These are phyloP conservation scores for Parachlorella kessleri DNA, from an alignment of 139 green algal species.

Conservation along the genomic window DNA sequence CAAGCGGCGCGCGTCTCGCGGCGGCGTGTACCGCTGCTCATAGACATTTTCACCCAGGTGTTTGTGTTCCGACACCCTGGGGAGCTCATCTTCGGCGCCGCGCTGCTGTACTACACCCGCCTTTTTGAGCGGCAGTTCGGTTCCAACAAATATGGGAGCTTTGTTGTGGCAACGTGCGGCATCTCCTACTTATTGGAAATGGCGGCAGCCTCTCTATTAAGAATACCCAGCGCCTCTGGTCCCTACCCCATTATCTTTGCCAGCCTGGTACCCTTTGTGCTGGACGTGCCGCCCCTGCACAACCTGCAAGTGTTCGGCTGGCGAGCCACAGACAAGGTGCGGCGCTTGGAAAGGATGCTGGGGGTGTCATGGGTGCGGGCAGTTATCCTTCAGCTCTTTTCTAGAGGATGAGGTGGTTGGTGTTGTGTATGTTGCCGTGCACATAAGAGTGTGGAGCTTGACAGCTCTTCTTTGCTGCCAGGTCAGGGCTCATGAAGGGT, in stretches of 20 bases:
- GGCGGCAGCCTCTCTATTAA: neutral
- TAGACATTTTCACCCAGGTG: slow-evolving; percentile 13
- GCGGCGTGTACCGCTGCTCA: slow-evolving; percentile 23
- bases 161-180: slow-evolving; percentile 22
- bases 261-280: slow-evolving; percentile 46
- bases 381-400: too few relatives aligned
- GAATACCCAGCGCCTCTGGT: slow-evolving; percentile 22
- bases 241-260: slow-evolving; percentile 67
- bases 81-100: slow-evolving; percentile 55
- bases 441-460: too few relatives aligned
- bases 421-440: too few relatives aligned
- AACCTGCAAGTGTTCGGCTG: slow-evolving; percentile 61
- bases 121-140: slow-evolving; percentile 63
- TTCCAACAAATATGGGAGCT: slow-evolving; percentile 58
- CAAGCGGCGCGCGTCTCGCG: slow-evolving; percentile 32
- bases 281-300: slow-evolving; percentile 56
- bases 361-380: too few relatives aligned
- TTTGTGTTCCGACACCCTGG: slow-evolving; percentile 54
- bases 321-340: slow-evolving; percentile 67
- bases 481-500: too few relatives aligned
- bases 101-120: slow-evolving; percentile 65
- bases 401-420: too few relatives aligned
- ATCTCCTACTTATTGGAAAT: slow-evolving; percentile 50
- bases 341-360: neutral
- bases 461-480: too few relatives aligned